Evolutionary conservation across 805 yeast genomes (phyloP), one percentile per base, ranked within the genome.

Genomic region (Saccharomycopsis sp.): DNA sequence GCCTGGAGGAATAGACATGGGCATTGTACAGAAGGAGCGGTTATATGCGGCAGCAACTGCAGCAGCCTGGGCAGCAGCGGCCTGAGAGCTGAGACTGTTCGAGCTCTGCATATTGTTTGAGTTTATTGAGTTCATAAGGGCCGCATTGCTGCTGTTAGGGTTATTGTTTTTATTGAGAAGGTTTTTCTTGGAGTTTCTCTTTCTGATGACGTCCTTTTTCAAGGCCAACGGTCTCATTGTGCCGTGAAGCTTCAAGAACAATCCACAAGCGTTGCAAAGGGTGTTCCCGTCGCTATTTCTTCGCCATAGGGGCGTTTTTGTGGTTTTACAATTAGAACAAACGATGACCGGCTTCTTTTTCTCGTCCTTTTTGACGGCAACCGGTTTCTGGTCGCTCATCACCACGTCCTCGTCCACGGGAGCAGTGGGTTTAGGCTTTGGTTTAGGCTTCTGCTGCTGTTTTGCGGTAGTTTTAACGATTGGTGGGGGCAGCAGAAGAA

Each of bases 201-300:
- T 83, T 58, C 80, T 81, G 55, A 83, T 83, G 12, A 80, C 78
- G 62, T 81, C 85, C 0, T 83, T 81, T 60, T 81, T 81, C 58
- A 81, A 70, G 23, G 84, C 78, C 23, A 83, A 69, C 1, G 87
- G 87, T 55, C 87, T 69, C 67, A 81, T 80, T 2, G 86, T 80
- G 17, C 87, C 87, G 64, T 83, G 87, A 19, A 83, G 69, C 64
- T 82, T 82, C 56, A 78, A 75, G 65, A 82, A 83, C 22, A 83
- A 70, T 0, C 87, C 87, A 71, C 87, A 83, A 0, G 87, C 87
- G 65, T 83, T 83, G 66, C 87, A 83, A 3, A 83, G 71, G 2
- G 86, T 81, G 61, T 81, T 79, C 0, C 87, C 87, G 25, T 70
- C 73, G 3, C 83, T 78, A 65, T 82, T 85, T 65, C 81, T 75